phyloP scores from a whole-genome alignment of 306 rosid genomes.

The Cicer bijugum region DNA sequence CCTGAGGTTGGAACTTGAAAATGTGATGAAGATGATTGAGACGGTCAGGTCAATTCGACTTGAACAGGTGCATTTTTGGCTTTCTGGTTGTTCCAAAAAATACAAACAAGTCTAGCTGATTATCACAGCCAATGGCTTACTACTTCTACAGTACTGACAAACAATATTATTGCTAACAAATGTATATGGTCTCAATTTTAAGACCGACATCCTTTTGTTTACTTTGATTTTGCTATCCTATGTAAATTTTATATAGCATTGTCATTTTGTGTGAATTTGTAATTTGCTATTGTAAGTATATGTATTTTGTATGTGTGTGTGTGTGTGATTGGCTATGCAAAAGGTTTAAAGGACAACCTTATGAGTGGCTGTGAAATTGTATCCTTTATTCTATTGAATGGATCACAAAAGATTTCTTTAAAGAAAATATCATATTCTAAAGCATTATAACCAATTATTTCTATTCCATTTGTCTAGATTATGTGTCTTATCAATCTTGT shows the following conservation, averaged over 20 bases:
- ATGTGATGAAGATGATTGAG: constrained; percentile 46
- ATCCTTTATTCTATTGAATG: background rate
- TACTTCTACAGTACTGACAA: constrained; percentile 45
- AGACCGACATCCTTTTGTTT: constrained; percentile 48
- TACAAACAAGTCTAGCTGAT: constrained; percentile 41
- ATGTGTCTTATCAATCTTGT: background rate
- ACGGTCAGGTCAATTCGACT: constrained; percentile 46
- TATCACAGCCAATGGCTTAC: constrained; percentile 10
- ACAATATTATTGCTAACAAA: constrained; percentile 49
- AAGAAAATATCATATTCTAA: background rate
- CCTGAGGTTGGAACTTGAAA: constrained; percentile 27
- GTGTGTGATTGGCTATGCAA: background rate
- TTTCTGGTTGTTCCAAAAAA: constrained; percentile 33
- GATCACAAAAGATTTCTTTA: background rate
- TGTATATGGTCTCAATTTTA: constrained; percentile 45
- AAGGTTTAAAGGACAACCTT: background rate
- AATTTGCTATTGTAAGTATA: constrained; percentile 52
- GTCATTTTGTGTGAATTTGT: constrained; percentile 46
- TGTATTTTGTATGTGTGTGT: background rate
- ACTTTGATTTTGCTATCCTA: constrained; percentile 26
- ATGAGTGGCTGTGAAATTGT: background rate
- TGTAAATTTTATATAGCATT: constrained; percentile 11
- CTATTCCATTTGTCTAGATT: background rate
- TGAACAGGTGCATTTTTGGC: constrained; percentile 39
- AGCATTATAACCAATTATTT: background rate